Conservation (phyloP, 768 basidiomycete genomes). For the Harrya chromipes region DNA sequence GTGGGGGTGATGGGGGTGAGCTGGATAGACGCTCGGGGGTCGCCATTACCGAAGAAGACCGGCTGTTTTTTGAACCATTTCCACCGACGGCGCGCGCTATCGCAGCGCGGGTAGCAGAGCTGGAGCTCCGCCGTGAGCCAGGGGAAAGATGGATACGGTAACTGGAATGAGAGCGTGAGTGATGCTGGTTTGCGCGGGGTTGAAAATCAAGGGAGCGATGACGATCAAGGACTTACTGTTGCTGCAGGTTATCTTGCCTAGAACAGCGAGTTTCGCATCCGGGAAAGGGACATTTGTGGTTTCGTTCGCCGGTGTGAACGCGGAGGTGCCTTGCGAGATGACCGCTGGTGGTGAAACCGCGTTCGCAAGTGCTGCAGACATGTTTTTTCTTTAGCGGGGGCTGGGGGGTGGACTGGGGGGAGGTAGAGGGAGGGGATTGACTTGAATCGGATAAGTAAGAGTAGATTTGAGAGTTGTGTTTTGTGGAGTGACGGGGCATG, state of each 20-base stretch:
- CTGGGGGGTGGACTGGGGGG: background rate
- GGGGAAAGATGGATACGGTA: conserved; percentile 83
- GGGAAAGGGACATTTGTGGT: conserved; percentile 93
- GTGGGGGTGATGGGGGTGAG: conserved; percentile 34
- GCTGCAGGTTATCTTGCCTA: conserved; percentile 79
- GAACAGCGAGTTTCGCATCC: conserved; percentile 91
- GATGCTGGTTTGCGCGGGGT: conserved; percentile 14
- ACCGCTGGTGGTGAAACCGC: conserved; percentile 84
- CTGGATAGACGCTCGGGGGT: conserved; percentile 27
- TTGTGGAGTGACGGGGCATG: conserved; percentile 32
- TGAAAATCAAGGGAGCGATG: background rate
- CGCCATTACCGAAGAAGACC: conserved; percentile 23
- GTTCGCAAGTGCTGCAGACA: conserved; percentile 68
- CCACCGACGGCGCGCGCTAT: conserved; percentile 42
- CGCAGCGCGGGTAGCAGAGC: conserved; percentile 53
- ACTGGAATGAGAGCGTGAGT: conserved; percentile 35
- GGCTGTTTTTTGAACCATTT: conserved; percentile 21
- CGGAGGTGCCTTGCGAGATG: conserved; percentile 87
- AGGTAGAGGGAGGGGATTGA: conserved; percentile 18
- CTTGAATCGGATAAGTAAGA: conserved; percentile 27
- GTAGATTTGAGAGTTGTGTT: conserved; percentile 24
- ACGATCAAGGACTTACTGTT: conserved; percentile 23
- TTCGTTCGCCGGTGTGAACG: conserved; percentile 89
- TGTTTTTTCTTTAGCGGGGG: conserved; percentile 40
- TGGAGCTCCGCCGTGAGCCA: conserved; percentile 66